Conservation (phyloP, 352 stramenopile genomes). For the Globisporangium echinulatum region DNA sequence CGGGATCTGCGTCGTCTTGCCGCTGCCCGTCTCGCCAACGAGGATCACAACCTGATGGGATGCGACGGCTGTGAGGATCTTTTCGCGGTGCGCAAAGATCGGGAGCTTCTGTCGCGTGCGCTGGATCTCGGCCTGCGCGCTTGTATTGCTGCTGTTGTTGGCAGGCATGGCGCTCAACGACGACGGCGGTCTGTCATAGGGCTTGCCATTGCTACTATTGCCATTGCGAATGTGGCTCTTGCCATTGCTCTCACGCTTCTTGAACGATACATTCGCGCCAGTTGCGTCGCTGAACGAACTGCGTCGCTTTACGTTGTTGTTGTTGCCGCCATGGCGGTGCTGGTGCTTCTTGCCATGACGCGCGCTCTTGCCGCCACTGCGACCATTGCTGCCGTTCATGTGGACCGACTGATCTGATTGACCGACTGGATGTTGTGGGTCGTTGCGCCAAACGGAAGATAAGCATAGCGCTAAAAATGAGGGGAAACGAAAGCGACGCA, state of each 20-base stretch:
- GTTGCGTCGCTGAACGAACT: constrained; percentile 4
- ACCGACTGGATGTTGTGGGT: neutral
- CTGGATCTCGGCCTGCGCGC: constrained; percentile 33
- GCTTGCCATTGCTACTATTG: constrained; percentile 1
- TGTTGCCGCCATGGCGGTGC: neutral
- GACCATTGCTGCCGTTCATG: constrained; percentile 6
- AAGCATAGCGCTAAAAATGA: neutral
- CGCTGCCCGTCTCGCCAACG: constrained; percentile 85
- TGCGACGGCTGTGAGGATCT: constrained; percentile 58
- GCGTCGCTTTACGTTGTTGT: constrained; percentile 4
- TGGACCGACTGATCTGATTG: neutral
- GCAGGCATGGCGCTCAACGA: neutral
- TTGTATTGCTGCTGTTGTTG: constrained; percentile 13
- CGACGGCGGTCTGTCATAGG: too few relatives aligned
- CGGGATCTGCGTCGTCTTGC: constrained; percentile 89
- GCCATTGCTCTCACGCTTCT: constrained; percentile 14
- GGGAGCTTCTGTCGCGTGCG: constrained; percentile 57
- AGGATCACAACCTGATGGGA: constrained; percentile 80
- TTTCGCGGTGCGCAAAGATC: constrained; percentile 64
- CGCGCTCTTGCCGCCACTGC: neutral
- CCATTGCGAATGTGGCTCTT: too few relatives aligned
- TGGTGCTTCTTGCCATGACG: constrained; percentile 5
- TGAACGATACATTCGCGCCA: constrained; percentile 4
- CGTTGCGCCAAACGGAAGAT: neutral
- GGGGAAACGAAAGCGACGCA: neutral